Percentiles rank a stretch among this genome's conserved stretches.
Evolutionary conservation across 169 alveolate species (phyloP).

Genomic region (Blepharisma undulans): DNA sequence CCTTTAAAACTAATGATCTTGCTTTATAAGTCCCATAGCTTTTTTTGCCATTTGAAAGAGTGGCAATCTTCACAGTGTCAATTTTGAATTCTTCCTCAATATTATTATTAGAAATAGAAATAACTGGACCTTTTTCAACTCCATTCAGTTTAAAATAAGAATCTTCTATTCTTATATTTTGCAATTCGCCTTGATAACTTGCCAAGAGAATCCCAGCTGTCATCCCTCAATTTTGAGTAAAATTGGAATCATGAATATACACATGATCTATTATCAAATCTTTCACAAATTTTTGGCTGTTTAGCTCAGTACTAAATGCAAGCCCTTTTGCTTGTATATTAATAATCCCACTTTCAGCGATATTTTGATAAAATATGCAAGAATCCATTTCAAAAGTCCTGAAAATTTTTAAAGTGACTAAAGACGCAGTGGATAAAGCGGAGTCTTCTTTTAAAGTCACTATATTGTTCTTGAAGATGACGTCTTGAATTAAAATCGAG

Average conservation of each 20-base stretch:
- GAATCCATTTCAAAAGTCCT: background rate
- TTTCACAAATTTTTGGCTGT: background rate
- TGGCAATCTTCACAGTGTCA: background rate
- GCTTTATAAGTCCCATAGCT: background rate
- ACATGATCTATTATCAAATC: background rate
- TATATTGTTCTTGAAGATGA: background rate
- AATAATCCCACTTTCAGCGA: background rate
- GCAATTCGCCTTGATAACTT: background rate
- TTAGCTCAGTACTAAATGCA: background rate
- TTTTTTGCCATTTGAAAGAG: background rate
- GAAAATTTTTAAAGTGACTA: background rate
- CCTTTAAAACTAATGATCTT: background rate
- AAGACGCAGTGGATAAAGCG: background rate
- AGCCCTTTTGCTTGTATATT: background rate
- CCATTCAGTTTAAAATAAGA: background rate
- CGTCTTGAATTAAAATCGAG: background rate
- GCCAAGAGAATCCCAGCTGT: background rate
- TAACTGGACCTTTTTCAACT: background rate
- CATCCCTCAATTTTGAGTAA: background rate
- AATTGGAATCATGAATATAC: background rate
- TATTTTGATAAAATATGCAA: background rate
- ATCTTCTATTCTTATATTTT: background rate
- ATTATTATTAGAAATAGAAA: background rate
- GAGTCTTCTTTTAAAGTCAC: background rate
- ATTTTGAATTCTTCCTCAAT: background rate